Conservation (phyloP, 73 alveolate species). For the Durusdinium trenchii region DNA sequence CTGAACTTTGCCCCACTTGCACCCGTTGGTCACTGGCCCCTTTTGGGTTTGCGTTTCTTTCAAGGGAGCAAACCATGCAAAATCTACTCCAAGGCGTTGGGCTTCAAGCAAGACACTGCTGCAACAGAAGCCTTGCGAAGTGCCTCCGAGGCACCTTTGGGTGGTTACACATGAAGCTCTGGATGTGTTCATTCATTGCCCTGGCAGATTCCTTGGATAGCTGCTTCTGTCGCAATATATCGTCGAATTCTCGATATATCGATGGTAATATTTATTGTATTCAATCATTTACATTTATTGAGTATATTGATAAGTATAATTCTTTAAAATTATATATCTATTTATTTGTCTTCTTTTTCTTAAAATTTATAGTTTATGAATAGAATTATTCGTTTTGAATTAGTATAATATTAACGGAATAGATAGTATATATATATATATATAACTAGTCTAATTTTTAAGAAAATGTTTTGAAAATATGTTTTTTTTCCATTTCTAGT, state of each 20-base stretch:
- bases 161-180: not conserved
- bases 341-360: not conserved
- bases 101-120: not conserved
- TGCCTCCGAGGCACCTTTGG: not conserved
- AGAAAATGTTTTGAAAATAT: not conserved
- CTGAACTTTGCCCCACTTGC: too few relatives aligned
- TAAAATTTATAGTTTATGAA: not conserved
- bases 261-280: not conserved
- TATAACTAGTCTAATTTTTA: not conserved
- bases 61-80: too few relatives aligned
- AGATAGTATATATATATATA: not conserved
- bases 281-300: not conserved
- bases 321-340: not conserved
- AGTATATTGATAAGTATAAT: not conserved
- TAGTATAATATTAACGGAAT: not conserved
- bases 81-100: too few relatives aligned
- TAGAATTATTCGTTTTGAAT: not conserved
- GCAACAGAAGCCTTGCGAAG: not conserved
- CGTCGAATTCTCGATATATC: not conserved
- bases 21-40: too few relatives aligned
- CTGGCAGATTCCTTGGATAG: constrained; percentile 6
- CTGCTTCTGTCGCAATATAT: not conserved
- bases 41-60: too few relatives aligned
- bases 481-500: not conserved
- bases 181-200: not conserved